A percentile compares a stretch with the other conserved stretches of the same genome.
Evolutionary conservation across 2,329 filamentous ascomycete species (phyloP).

Genomic region (Clonostachys solani): DNA sequence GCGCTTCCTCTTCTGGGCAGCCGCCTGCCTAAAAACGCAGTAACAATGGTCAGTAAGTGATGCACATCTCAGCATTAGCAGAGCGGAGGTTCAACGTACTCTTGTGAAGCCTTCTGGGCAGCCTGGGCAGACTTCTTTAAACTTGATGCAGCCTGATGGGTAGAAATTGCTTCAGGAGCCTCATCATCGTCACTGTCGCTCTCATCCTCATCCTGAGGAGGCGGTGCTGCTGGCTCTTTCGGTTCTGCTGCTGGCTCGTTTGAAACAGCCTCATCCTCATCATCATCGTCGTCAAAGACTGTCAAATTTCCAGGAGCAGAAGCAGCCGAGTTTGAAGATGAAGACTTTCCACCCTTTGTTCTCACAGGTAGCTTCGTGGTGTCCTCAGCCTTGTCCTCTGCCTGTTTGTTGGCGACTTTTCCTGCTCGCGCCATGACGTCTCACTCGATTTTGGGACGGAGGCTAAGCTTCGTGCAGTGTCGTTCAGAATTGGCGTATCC

Average conservation of each 20-base stretch:
- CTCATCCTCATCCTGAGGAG: constrained; percentile 28
- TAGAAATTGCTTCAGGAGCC: constrained; percentile 56
- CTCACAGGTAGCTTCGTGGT: constrained; percentile 23
- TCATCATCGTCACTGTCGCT: constrained; percentile 49
- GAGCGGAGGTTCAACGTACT: constrained; percentile 30
- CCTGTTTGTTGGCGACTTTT: constrained; percentile 1
- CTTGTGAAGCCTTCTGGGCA: constrained; percentile 43
- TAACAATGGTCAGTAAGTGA: too few species aligned
- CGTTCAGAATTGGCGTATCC: not conserved
- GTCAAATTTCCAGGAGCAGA: constrained; percentile 18
- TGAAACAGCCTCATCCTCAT: constrained; percentile 10
- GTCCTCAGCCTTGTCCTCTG: constrained; percentile 8
- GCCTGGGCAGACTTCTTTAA: constrained; percentile 39
- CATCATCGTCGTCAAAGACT: constrained; percentile 27
- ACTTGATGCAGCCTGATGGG: constrained; percentile 39
- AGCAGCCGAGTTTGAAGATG: not conserved
- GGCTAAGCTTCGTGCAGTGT: not conserved
- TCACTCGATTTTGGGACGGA: not conserved
- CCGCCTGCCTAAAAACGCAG: constrained; percentile 34
- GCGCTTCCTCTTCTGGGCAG: constrained; percentile 48
- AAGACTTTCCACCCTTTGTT: constrained; percentile 19
- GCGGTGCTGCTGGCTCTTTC: constrained; percentile 9
- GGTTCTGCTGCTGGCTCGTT: constrained; percentile 4
- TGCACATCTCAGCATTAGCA: too few species aligned
- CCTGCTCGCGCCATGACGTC: not conserved